Evolutionary conservation across 2,329 filamentous ascomycete genomes (phyloP), one percentile per base, ranked within the genome.

Genomic region (Aspergillus hiratsukae): DNA sequence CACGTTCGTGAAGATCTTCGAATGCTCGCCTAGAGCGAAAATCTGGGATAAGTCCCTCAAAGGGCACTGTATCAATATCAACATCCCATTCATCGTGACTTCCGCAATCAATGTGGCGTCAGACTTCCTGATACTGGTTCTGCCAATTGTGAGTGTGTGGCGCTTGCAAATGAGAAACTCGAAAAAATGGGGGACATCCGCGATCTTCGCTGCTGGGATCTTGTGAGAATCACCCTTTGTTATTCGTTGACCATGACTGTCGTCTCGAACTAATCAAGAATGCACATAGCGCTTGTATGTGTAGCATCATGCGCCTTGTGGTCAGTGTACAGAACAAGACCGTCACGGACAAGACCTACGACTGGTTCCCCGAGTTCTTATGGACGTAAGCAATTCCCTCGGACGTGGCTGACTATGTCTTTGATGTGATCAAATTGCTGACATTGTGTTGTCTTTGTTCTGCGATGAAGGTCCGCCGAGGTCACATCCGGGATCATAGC

Each of bases 1-100:
- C 29, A 66, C 64, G 6, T 54, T 67, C 23, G 52, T 66, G 21
- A 67, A 67, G 58, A 62, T 67, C n/a, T 66, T 64, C 40, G 56
- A 66, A 53, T 69, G 66, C 55, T 58, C 51, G 3, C 66, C 66
- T 1, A 57, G 63, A 21, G 43, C 55, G 11, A 69, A 63, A 31
- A 65, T 68, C 37, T 68, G 64, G 63, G 53, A 64, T 25, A 49
- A 52, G 31, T 27, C 51, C 9, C 46, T 54, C 19, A 53, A 62
- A 9, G 66, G 66, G 3, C 57, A 55, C 21, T 69, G 66, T 46
- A 57, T 67, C 49, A 59, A 65, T n/a, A 60, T 65, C 49, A 62
- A 63, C 14, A 61, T 60, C 25, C 59, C 61, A 4, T 60, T 66
- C n/a, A 48, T 64, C 9, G 58, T 61, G 10, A 61, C 61, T 4